Conservation (phyloP, 129 eudicot genomes). For the Centaurea solstitialis region DNA sequence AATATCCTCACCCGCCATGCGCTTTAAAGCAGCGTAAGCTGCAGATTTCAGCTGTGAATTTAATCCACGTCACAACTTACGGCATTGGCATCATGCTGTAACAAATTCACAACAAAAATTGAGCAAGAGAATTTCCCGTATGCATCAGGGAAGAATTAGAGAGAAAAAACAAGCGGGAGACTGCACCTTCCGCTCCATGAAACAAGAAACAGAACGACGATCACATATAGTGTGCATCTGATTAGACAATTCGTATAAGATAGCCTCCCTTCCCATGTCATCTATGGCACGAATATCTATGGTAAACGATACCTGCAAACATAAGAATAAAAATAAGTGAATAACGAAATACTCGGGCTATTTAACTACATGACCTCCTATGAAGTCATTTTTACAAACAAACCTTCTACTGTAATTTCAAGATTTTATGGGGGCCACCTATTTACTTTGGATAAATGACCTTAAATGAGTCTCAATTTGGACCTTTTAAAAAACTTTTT, state of each 20-base stretch:
- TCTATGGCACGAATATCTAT: constrained; percentile 91
- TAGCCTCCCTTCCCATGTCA: constrained; percentile 86
- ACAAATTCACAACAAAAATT: not conserved
- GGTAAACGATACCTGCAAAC: constrained; percentile 76
- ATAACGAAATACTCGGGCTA: not conserved
- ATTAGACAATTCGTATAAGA: constrained; percentile 78
- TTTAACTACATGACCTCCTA: not conserved
- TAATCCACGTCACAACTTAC: constrained; percentile 74
- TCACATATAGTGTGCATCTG: constrained; percentile 77
- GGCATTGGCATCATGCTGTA: constrained; percentile 96
- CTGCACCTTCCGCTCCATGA: constrained; percentile 80
- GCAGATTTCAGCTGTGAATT: constrained; percentile 81
- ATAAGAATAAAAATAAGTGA: not conserved
- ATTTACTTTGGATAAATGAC: no score
- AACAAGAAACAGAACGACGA: constrained; percentile 84
- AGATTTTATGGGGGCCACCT: no score
- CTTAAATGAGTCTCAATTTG: no score
- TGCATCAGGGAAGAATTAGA: not conserved
- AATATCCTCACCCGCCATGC: constrained; percentile 60
- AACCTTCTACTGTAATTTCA: not conserved
- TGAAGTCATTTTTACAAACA: not conserved
- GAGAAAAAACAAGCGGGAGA: not conserved
- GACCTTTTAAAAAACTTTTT: no score
- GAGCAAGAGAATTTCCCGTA: constrained; percentile 5
- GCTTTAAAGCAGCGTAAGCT: constrained; percentile 63